These are phyloP conservation scores for Trichosporon sp. DNA, from an alignment of 1,284 basidiomycete genomes.

Conservation along the genomic window DNA sequence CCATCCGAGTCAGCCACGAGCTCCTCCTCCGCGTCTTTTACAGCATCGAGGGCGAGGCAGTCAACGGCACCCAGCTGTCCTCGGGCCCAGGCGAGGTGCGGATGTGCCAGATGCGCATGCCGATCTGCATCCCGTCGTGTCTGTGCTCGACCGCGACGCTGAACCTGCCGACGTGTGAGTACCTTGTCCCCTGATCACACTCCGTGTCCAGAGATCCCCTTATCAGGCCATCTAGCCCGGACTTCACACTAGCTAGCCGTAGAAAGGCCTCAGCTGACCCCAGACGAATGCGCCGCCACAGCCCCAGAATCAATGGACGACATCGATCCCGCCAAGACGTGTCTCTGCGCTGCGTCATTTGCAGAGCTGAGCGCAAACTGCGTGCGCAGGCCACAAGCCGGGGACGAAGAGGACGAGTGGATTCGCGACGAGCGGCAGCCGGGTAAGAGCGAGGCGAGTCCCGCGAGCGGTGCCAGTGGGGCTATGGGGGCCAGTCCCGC, in stretches of 20 bases:
- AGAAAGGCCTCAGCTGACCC: conserved; percentile 3
- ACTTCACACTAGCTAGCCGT: background rate
- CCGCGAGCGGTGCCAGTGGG: background rate
- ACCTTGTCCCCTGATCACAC: background rate
- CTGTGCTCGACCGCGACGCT: conserved; percentile 30
- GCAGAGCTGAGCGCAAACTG: conserved; percentile 34
- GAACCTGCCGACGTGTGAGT: conserved; percentile 38
- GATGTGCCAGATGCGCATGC: conserved; percentile 39
- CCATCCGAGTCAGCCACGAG: conserved; percentile 42
- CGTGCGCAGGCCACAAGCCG: conserved; percentile 10
- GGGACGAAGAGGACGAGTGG: conserved; percentile 10
- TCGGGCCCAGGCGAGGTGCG: conserved; percentile 42
- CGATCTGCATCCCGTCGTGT: conserved; percentile 41
- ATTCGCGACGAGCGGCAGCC: background rate
- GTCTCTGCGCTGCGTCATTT: conserved; percentile 34
- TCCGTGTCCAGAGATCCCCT: background rate
- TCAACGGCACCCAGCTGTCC: conserved; percentile 17
- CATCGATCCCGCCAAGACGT: conserved; percentile 21
- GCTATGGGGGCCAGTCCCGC: too few relatives aligned
- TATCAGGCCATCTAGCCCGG: background rate
- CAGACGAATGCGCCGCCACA: conserved; percentile 18
- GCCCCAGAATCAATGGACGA: conserved; percentile 18
- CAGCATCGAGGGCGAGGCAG: conserved; percentile 39
- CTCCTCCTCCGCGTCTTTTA: conserved; percentile 43
- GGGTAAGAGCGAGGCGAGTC: background rate